These are phyloP conservation scores for Aphelidium insulamus DNA, from an alignment of 371 early-diverging fungal genomes.

Conservation along the genomic window DNA sequence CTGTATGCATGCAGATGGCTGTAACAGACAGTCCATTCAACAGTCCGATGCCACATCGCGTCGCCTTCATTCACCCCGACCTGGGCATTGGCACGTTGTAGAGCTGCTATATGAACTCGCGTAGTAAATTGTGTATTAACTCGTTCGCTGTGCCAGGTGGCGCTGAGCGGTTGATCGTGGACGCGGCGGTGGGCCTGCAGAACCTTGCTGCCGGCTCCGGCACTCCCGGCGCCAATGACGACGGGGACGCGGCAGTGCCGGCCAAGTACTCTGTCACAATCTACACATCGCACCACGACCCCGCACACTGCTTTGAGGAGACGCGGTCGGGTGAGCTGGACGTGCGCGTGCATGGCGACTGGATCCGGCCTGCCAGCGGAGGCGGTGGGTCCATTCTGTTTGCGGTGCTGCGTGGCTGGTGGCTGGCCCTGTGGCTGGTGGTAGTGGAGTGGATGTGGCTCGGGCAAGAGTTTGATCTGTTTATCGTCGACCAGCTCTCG, in stretches of 20 bases:
- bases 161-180: slow-evolving; percentile 86
- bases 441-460: slow-evolving; percentile 4
- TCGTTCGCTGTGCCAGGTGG: slow-evolving; percentile 32
- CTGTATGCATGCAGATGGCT: too few species aligned
- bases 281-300: slow-evolving; percentile 79
- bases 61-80: slow-evolving; percentile 78
- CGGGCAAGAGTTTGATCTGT: slow-evolving; percentile 33
- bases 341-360: slow-evolving; percentile 48
- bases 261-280: slow-evolving; percentile 47
- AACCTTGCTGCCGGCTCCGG: too few species aligned
- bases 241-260: too few species aligned
- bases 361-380: slow-evolving; percentile 33
- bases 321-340: slow-evolving; percentile 56
- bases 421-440: slow-evolving; percentile 30
- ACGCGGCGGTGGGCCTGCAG: slow-evolving; percentile 67
- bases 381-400: slow-evolving; percentile 54
- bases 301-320: slow-evolving; percentile 73
- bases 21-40: too few species aligned
- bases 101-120: not conserved
- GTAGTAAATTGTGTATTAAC: not conserved
- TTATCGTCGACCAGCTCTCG: slow-evolving; percentile 81
- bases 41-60: slow-evolving; percentile 7
- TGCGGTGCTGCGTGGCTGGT: slow-evolving; percentile 52
- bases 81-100: slow-evolving; percentile 47
- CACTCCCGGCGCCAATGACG: too few species aligned